Percentiles rank a stretch among this genome's conserved stretches.
phyloP scores from a whole-genome alignment of 768 basidiomycete genomes.

The Trametes cingulata region DNA sequence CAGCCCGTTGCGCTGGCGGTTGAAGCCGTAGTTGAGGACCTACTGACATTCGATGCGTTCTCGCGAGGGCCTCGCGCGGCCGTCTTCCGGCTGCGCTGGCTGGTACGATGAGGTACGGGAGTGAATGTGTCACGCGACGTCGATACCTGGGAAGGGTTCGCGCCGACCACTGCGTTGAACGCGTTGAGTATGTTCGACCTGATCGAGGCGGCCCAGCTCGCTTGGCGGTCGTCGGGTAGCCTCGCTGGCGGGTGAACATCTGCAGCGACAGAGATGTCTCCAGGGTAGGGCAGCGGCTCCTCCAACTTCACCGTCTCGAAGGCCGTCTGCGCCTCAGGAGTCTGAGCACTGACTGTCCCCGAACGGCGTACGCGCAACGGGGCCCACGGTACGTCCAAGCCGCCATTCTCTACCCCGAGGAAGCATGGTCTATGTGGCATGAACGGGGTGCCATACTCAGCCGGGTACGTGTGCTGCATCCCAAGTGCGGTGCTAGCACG shows the following conservation, averaged over 20 bases:
- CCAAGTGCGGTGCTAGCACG: constrained; percentile 28
- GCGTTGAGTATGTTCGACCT: constrained; percentile 48
- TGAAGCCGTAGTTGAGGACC: neutral
- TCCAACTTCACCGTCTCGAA: constrained; percentile 1
- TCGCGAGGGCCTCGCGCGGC: neutral
- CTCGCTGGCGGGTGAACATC: neutral
- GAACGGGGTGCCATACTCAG: constrained; percentile 25
- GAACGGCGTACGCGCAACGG: constrained; percentile 8
- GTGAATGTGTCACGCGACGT: constrained; percentile 11
- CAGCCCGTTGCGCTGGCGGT: neutral
- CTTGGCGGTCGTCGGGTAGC: constrained; percentile 6
- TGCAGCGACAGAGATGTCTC: constrained; percentile 15
- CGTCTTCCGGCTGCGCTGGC: neutral
- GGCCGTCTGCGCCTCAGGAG: neutral
- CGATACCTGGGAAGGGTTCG: neutral
- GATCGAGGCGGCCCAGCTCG: constrained; percentile 45
- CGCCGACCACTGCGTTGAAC: constrained; percentile 50
- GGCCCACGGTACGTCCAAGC: constrained; percentile 36
- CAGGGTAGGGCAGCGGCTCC: constrained; percentile 33
- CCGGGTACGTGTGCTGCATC: constrained; percentile 13
- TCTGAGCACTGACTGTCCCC: neutral
- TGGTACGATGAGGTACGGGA: constrained; percentile 2
- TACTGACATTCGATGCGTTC: neutral
- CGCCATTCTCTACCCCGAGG: constrained; percentile 33
- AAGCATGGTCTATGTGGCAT: constrained; percentile 33